A percentile compares a stretch with the other conserved stretches of the same genome.
phyloP scores from a whole-genome alignment of 805 yeast genomes.

The Nakazawaea ambrosiae region DNA sequence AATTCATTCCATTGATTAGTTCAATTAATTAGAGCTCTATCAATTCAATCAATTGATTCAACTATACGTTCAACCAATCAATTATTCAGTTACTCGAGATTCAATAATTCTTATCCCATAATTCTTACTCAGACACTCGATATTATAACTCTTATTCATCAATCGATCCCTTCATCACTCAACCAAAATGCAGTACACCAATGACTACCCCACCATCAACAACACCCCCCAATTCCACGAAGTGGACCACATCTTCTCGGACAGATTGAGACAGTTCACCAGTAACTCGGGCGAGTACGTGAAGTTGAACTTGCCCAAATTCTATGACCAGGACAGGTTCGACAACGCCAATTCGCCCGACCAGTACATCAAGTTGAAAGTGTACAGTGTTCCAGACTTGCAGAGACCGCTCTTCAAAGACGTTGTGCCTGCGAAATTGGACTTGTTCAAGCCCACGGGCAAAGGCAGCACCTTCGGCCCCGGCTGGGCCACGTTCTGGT shows the following conservation, averaged over 20 bases:
- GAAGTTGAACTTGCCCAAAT: conserved; percentile 71
- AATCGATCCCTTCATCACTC: too few relatives aligned
- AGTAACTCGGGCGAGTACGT: conserved; percentile 68
- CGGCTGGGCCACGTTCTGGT: conserved; percentile 97
- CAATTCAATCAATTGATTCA: too few relatives aligned
- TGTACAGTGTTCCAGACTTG: conserved; percentile 69
- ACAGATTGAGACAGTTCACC: conserved; percentile 69
- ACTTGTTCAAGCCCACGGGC: conserved; percentile 45
- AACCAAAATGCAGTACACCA: too few relatives aligned
- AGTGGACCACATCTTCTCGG: conserved; percentile 64
- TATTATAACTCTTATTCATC: too few relatives aligned
- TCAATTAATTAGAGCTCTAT: too few relatives aligned
- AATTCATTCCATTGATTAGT: too few relatives aligned
- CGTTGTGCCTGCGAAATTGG: conserved; percentile 41
- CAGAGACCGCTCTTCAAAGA: conserved; percentile 58
- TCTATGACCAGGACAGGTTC: conserved; percentile 57
- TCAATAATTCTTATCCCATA: too few relatives aligned
- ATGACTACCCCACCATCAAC: conserved; percentile 34
- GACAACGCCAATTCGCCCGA: conserved; percentile 29
- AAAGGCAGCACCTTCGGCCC: conserved; percentile 85
- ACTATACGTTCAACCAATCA: too few relatives aligned
- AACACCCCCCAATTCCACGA: conserved; percentile 65
- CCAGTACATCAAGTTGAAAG: conserved; percentile 46
- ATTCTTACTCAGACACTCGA: too few relatives aligned
- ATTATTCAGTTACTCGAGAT: too few relatives aligned